A percentile compares a stretch with the other conserved stretches of the same genome.
Evolutionary conservation across 176 grass and related monocot genomes (phyloP).

Genomic region (Bonia amplexicaulis): DNA sequence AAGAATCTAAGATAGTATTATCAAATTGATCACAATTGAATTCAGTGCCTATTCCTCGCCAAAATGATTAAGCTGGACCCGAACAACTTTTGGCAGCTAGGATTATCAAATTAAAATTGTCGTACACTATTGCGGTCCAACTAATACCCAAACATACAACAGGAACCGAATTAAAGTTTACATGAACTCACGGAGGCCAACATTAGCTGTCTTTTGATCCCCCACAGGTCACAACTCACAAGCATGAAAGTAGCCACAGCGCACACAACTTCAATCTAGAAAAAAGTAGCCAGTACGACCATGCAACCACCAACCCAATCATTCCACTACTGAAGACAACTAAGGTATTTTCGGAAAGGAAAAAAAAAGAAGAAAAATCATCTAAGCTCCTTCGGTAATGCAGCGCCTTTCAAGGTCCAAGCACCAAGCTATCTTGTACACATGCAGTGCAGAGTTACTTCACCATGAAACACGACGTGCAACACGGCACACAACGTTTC

Average conservation of each 20-base stretch:
- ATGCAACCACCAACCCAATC: neutral
- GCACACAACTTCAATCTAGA: neutral
- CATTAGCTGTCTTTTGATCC: constrained; percentile 1
- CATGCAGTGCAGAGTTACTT: neutral
- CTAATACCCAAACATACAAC: neutral
- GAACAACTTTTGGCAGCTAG: neutral
- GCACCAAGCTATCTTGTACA: neutral
- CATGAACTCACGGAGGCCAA: neutral
- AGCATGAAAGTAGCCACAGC: neutral
- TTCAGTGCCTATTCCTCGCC: neutral
- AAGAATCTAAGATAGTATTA: neutral
- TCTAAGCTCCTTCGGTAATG: neutral
- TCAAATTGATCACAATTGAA: neutral
- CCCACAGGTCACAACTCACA: neutral
- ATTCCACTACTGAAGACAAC: neutral
- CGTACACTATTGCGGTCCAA: neutral
- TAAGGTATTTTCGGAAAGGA: neutral
- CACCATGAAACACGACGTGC: neutral
- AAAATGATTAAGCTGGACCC: neutral
- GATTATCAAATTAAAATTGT: neutral
- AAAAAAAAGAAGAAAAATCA: neutral
- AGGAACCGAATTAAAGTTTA: neutral
- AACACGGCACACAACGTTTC: neutral
- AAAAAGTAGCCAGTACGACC: neutral
- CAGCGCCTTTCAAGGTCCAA: neutral